Evolutionary conservation across 2,329 filamentous ascomycete species (phyloP), one percentile per base, ranked within the genome.

Genomic region (Cephalotrichum gorgonifer): DNA sequence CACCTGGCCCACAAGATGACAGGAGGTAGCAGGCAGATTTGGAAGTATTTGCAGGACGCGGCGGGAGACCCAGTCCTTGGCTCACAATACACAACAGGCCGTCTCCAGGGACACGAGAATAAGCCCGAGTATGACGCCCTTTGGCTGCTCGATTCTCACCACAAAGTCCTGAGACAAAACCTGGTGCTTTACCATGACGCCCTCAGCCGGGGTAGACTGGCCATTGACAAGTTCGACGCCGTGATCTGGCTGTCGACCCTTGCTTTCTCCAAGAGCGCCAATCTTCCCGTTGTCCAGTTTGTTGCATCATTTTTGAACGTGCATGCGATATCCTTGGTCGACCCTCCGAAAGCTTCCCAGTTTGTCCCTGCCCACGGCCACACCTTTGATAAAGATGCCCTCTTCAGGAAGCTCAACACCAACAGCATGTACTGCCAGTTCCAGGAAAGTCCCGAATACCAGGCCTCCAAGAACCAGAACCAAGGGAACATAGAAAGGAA

Each of bases 221-320:
- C 14, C 26, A 35, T 44, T 8, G 4, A 44, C 20, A 51, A 47
- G 27, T 54, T 43, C 20, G 33, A 45, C 4, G 6, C 52, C 2
- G 50, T 56, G 46, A 55, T 57, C 6, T 59, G 54, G 51, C 51
- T 59, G 1, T 46, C 54, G 1, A 57, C 55, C 2, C 31, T 60
- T 8, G 55, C 56, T 0, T 60, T 54, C 35, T 31, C 52, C 8
- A 3, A 45, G 2, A 3, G 31, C 1, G 22, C 47, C 2, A 50
- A 54, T 20, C 49, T 48, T 35, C 3, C 27, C 5, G 17, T 54
- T 14, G 46, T 57, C 9, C 55, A 55, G n/a, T 31, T 43, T 2
- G 41, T 57, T 4, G 54, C 52, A 0, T 28, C 41, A 0, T 43
- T 55, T 15, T 12, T 27, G 23, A 50, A 45, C 30, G 23, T 38